Percentiles rank a stretch among this genome's conserved stretches.
phyloP scores from a whole-genome alignment of 1,284 basidiomycete species.

The Ceratobasidium sp. region DNA sequence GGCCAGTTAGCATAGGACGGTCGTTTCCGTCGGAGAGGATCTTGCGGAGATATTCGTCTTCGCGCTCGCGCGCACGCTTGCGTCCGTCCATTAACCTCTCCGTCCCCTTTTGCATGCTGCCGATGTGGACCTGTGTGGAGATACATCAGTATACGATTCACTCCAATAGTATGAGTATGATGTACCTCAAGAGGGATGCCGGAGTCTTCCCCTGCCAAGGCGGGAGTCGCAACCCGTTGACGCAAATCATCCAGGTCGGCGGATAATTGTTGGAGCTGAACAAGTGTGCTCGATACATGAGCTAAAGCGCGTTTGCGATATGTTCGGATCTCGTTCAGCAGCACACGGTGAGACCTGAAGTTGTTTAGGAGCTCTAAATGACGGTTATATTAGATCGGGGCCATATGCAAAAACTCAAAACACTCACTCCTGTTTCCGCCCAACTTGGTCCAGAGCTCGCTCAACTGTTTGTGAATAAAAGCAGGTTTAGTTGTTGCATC shows the following conservation, averaged over 20 bases:
- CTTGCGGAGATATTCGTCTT: constrained; percentile 34
- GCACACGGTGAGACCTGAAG: constrained; percentile 27
- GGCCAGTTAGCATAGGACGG: constrained; percentile 1
- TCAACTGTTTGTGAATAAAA: constrained; percentile 24
- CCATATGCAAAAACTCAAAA: neutral
- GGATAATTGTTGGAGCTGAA: constrained; percentile 35
- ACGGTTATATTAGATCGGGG: neutral
- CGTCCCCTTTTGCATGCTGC: constrained; percentile 41
- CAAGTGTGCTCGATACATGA: constrained; percentile 36
- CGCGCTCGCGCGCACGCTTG: constrained; percentile 24
- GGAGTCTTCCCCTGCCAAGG: constrained; percentile 28
- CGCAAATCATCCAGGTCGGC: constrained; percentile 42
- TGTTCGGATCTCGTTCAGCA: constrained; percentile 24
- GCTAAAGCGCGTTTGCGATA: constrained; percentile 38
- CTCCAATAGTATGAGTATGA: no score
- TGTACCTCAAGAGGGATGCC: constrained; percentile 42
- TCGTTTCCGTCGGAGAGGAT: constrained; percentile 20
- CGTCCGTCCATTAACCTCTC: constrained; percentile 31
- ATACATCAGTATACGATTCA: neutral
- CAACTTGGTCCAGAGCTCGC: constrained; percentile 43
- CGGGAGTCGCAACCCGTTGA: constrained; percentile 37
- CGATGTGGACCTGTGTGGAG: constrained; percentile 41
- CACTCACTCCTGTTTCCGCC: constrained; percentile 42
- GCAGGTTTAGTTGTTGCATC: neutral
- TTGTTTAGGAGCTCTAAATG: constrained; percentile 21